These are phyloP conservation scores for Schizopora paradoxa DNA, from an alignment of 1,284 basidiomycete species.

Conservation along the genomic window DNA sequence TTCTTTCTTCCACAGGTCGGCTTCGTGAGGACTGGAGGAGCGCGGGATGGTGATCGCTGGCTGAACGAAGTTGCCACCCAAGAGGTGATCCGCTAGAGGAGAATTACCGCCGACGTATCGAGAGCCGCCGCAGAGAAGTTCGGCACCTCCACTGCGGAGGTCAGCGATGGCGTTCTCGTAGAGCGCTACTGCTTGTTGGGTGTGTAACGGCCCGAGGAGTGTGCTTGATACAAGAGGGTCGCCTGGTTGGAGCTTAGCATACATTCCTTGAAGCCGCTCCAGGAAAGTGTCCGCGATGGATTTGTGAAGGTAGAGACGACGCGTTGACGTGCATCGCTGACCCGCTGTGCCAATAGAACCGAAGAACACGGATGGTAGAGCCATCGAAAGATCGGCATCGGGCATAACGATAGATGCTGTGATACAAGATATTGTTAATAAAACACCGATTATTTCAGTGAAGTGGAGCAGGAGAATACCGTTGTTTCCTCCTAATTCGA, in stretches of 20 bases:
- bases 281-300: constrained; percentile 75
- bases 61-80: constrained; percentile 79
- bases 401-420: constrained; percentile 83
- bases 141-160: constrained; percentile 63
- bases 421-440: constrained; percentile 13
- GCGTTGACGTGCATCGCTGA: constrained; percentile 91
- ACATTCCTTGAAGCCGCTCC: constrained; percentile 66
- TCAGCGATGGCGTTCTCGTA: constrained; percentile 63
- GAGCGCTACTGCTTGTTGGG: constrained; percentile 53
- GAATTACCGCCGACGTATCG: constrained; percentile 32
- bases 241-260: constrained; percentile 64
- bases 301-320: constrained; percentile 84
- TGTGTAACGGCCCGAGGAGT: constrained; percentile 86
- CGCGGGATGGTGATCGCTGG: constrained; percentile 79
- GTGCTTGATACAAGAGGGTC: constrained; percentile 75
- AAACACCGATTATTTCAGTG: constrained; percentile 8
- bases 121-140: constrained; percentile 70
- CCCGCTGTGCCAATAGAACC: constrained; percentile 93
- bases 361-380: constrained; percentile 87
- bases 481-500: constrained; percentile 96
- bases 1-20: constrained; percentile 70
- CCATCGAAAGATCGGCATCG: constrained; percentile 87
- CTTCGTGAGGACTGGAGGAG: constrained; percentile 38
- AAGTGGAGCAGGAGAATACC: constrained; percentile 36
- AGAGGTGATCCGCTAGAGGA: constrained; percentile 32